phyloP scores from a whole-genome alignment of 2,329 filamentous ascomycete species.

The Ascochyta viciae-villosae region DNA sequence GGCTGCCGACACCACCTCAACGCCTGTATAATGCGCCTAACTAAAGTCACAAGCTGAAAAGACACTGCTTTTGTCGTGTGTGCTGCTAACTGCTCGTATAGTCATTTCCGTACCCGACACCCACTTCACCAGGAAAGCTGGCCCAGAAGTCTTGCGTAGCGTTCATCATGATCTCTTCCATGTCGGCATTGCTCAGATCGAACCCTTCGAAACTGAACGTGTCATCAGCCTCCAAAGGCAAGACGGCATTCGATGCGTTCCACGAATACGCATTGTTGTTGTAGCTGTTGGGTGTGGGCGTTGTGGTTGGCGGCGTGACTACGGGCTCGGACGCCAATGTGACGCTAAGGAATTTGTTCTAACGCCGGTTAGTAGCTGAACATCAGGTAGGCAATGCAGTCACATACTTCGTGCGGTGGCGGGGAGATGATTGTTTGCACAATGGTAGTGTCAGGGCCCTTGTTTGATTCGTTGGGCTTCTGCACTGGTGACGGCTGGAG shows the following conservation, averaged over 20 bases:
- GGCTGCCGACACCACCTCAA: too few species aligned
- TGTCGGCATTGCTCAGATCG: constrained; percentile 44
- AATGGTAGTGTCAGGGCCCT: constrained; percentile 21
- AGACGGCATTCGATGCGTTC: constrained; percentile 31
- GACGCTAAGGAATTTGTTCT: constrained; percentile 16
- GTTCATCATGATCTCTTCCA: constrained; percentile 49
- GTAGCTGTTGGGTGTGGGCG: constrained; percentile 36
- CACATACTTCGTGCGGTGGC: constrained; percentile 9
- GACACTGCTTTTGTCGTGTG: too few species aligned
- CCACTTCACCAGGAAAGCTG: constrained; percentile 49
- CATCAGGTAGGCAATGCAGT: background rate
- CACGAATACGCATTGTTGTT: constrained; percentile 26
- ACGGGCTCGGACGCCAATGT: constrained; percentile 6
- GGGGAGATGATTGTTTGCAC: constrained; percentile 19
- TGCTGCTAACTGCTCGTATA: constrained; percentile 1
- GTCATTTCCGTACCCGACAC: constrained; percentile 34
- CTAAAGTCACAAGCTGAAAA: too few species aligned
- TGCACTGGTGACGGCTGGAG: constrained; percentile 50
- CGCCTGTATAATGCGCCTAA: too few species aligned
- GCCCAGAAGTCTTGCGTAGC: constrained; percentile 51
- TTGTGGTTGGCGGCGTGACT: constrained; percentile 30
- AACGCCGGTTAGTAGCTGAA: background rate
- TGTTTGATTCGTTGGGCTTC: constrained; percentile 35
- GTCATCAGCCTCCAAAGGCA: constrained; percentile 42
- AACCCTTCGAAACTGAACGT: constrained; percentile 42